Percentiles rank a stretch among this genome's conserved stretches.
Conservation (phyloP, 306 rosid genomes). For the Trichosanthes cucumerina region DNA sequence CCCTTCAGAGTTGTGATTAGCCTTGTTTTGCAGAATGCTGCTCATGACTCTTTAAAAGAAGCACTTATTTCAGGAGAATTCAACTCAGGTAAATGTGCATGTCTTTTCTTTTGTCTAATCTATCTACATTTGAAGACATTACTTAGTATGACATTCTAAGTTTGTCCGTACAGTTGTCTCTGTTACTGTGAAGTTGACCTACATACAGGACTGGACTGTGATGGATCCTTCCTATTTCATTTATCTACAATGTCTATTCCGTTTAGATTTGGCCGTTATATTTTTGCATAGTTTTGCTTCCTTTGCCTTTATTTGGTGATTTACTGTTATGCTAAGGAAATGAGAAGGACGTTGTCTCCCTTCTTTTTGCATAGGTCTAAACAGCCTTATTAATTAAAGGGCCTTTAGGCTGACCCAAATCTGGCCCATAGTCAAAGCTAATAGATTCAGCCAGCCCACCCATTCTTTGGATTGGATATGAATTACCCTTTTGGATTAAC, state of each 20-base stretch:
- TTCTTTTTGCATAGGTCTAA: neutral
- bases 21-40: conserved; percentile 65
- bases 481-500: too few relatives aligned
- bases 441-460: neutral
- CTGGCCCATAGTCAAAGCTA: neutral
- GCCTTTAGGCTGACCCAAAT: neutral
- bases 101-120: conserved; percentile 1
- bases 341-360: neutral
- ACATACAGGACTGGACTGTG: neutral
- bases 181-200: neutral
- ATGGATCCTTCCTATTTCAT: neutral
- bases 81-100: conserved; percentile 37
- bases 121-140: neutral
- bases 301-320: neutral
- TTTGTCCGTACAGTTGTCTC: neutral
- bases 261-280: neutral
- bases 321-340: neutral
- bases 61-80: conserved; percentile 42
- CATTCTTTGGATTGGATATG: too few relatives aligned
- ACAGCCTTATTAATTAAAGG: neutral
- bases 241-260: neutral
- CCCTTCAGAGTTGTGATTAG: neutral
- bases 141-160: neutral
- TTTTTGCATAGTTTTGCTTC: neutral
- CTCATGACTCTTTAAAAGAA: conserved; percentile 72